Evolutionary conservation across 2,329 filamentous ascomycete species (phyloP).

Genomic region (Hirsutella thompsonii): DNA sequence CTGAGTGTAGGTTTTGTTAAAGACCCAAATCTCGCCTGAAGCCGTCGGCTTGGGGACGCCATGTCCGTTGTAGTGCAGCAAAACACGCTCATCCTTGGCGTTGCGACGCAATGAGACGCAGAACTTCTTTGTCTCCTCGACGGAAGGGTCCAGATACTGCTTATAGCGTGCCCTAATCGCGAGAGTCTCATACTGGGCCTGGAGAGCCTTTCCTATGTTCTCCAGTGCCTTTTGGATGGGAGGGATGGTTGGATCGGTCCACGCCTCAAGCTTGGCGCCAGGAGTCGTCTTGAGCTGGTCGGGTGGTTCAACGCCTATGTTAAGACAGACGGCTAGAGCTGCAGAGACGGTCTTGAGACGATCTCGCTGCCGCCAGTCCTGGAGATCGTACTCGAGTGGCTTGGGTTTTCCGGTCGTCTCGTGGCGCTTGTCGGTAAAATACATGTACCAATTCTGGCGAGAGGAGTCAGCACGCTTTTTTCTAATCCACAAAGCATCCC

Average conservation of each 20-base stretch:
- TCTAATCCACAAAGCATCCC: background rate
- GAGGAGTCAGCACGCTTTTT: conserved; percentile 1
- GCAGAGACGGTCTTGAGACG: conserved; percentile 93
- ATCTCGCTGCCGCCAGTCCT: conserved; percentile 97
- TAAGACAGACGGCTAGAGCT: conserved; percentile 84
- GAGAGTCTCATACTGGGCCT: conserved; percentile 90
- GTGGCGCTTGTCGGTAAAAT: conserved; percentile 95
- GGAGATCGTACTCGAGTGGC: conserved; percentile 49
- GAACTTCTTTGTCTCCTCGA: conserved; percentile 96
- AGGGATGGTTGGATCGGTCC: conserved; percentile 80
- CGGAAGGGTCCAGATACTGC: conserved; percentile 88
- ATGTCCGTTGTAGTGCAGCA: conserved; percentile 99
- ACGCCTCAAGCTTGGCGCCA: conserved; percentile 87
- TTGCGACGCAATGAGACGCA: conserved; percentile 81
- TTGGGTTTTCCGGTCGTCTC: conserved; percentile 86
- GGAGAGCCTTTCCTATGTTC: conserved; percentile 90
- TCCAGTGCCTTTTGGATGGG: conserved; percentile 78
- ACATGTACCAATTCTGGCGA: conserved; percentile 92
- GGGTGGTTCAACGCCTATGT: conserved; percentile 93
- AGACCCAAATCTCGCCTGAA: conserved; percentile 97
- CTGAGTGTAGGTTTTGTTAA: conserved; percentile 97
- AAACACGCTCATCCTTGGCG: conserved; percentile 86
- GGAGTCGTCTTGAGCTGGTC: conserved; percentile 94
- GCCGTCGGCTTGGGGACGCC: conserved; percentile 91
- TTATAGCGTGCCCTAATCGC: conserved; percentile 96